A percentile compares a stretch with the other conserved stretches of the same genome.
These are phyloP conservation scores for Lipomyces starkeyi DNA, from an alignment of 805 yeast species.

Conservation along the genomic window DNA sequence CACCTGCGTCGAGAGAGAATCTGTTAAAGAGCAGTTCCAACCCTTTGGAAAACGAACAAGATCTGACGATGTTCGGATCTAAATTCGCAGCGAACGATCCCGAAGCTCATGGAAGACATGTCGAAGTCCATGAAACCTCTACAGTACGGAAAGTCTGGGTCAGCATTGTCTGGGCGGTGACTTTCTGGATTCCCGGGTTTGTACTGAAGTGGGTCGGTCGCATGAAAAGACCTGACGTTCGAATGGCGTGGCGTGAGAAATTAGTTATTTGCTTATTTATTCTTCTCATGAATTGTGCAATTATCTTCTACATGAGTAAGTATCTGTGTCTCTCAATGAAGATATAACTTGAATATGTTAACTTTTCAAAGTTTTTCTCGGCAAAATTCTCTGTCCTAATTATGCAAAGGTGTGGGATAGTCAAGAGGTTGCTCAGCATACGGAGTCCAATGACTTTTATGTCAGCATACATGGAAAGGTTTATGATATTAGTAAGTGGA, in stretches of 20 bases:
- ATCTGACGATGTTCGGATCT: constrained; percentile 35
- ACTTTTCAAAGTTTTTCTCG: constrained; percentile 42
- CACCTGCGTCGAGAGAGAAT: constrained; percentile 25
- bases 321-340: not conserved
- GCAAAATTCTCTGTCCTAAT: constrained; percentile 50
- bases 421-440: constrained; percentile 47
- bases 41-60: constrained; percentile 17
- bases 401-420: constrained; percentile 51
- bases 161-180: constrained; percentile 49
- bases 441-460: constrained; percentile 47
- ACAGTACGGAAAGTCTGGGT: constrained; percentile 48
- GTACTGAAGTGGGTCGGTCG: constrained; percentile 46
- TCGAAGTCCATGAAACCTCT: constrained; percentile 45
- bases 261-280: constrained; percentile 48
- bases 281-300: constrained; percentile 47
- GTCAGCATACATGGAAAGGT: constrained; percentile 51
- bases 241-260: constrained; percentile 54
- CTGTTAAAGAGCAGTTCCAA: not conserved
- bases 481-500: constrained; percentile 47
- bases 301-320: constrained; percentile 51
- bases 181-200: constrained; percentile 52
- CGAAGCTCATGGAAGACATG: constrained; percentile 42
- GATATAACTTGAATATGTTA: not conserved
- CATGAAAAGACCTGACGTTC: constrained; percentile 50
- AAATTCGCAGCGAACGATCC: constrained; percentile 43